phyloP scores from a whole-genome alignment of 2,329 filamentous ascomycete species.

The Hypoxylon sp. region DNA sequence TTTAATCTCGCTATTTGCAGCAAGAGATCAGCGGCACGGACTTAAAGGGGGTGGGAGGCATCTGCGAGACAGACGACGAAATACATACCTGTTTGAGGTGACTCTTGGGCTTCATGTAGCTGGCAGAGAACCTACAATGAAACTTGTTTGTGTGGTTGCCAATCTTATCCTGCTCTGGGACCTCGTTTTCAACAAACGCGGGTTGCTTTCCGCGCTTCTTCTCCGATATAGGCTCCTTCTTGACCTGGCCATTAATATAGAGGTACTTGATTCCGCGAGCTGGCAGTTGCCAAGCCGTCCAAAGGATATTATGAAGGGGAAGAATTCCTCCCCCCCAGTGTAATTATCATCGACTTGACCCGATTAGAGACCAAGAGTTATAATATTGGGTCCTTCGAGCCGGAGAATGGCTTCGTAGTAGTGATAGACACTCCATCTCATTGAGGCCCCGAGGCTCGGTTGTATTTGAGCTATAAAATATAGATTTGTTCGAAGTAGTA shows the following conservation, averaged over 20 bases:
- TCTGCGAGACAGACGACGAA: neutral
- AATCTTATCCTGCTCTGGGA: neutral
- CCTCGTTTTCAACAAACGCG: neutral
- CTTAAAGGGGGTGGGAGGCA: neutral
- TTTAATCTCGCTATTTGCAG: neutral
- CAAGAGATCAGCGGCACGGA: neutral
- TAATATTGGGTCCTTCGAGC: too few species aligned
- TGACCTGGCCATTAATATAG: neutral
- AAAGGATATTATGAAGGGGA: too few species aligned
- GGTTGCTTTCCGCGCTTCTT: slow-evolving; percentile 11
- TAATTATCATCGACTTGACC: too few species aligned
- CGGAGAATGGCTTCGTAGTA: too few species aligned
- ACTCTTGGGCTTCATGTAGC: neutral
- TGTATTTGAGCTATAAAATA: too few species aligned
- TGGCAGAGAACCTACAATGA: neutral
- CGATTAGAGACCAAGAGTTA: too few species aligned
- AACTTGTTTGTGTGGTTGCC: neutral
- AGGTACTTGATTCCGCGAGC: too few species aligned
- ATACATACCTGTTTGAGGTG: slow-evolving; percentile 1
- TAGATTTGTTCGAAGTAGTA: too few species aligned
- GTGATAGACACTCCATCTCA: too few species aligned
- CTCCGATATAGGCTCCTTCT: neutral
- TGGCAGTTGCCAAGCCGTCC: too few species aligned
- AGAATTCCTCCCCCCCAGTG: too few species aligned
- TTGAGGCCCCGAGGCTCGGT: too few species aligned